phyloP scores from a whole-genome alignment of 139 green algal genomes.

The Coccomyxa sp. region DNA sequence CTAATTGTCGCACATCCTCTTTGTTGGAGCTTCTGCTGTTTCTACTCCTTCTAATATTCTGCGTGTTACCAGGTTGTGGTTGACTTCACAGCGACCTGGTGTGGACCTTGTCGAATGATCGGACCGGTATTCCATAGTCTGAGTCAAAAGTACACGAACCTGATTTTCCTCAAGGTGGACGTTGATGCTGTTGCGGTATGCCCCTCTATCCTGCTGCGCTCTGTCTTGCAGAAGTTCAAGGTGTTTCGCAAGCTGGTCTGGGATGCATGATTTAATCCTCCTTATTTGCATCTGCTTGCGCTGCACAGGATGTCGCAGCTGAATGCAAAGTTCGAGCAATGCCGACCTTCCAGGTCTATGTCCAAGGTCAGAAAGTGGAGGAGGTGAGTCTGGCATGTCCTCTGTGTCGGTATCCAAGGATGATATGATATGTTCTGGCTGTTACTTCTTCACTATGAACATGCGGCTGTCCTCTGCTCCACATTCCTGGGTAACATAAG shows the following conservation, averaged over 20 bases:
- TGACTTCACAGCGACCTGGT: slow-evolving; percentile 43
- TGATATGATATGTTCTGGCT: too few relatives aligned
- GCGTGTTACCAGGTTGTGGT: slow-evolving; percentile 18
- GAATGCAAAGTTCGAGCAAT: slow-evolving; percentile 11
- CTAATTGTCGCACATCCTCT: too few relatives aligned
- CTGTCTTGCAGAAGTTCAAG: not conserved
- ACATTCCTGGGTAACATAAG: too few relatives aligned
- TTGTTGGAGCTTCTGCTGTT: not conserved
- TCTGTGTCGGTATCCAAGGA: too few relatives aligned
- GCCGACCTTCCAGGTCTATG: slow-evolving; percentile 10
- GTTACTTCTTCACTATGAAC: too few relatives aligned
- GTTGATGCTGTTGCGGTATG: slow-evolving; percentile 23
- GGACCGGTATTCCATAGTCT: slow-evolving; percentile 36
- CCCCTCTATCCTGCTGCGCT: not conserved
- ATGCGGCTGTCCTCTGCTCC: too few relatives aligned
- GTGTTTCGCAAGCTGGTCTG: not conserved
- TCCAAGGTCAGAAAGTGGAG: not conserved
- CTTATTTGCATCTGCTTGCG: not conserved
- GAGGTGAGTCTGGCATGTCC: not conserved
- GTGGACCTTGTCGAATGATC: slow-evolving; percentile 45
- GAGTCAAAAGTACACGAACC: slow-evolving; percentile 18
- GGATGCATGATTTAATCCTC: not conserved
- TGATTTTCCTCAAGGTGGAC: slow-evolving; percentile 28
- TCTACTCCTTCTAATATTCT: not conserved
- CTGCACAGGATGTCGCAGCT: slow-evolving; percentile 5